Base-by-base conservation (phyloP, 192 early-diverging fungal genomes). In the Coemansia sp. region DNA sequence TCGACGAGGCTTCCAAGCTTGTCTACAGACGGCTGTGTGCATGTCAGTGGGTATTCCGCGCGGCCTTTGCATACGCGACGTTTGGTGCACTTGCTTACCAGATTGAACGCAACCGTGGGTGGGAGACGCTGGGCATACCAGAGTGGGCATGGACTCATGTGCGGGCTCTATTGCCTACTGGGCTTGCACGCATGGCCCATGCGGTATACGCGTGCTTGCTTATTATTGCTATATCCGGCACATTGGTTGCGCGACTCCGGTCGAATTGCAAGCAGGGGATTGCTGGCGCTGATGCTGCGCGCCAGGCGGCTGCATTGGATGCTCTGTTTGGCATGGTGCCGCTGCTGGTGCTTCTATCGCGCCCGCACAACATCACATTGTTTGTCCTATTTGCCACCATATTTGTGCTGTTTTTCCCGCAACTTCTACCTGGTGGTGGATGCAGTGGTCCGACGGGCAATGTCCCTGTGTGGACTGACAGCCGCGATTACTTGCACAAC, bases 311-410 rank as follows among this genome's bases (percentile, higher is more conserved):
- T 21, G 45, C 64, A 8, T 49, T 70, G 20, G 77, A 79, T n/a
- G 58, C 61, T 18, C 53, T 91, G 53, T 73, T 80, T 9, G 58
- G 77, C 3, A 55, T 77, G 5, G 83, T 86, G 51, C 84, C 87
- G 18, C 49, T 92, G n/a, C 48, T 92, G 43, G 63, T 89, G 26
- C 79, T 92, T 46, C 72, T 92, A 5, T 75, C 85, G 7, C 81
- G 85, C 10, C 74, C 86, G 33, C 87, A 91, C 66, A 87, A 90
- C 69, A 81, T 86, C 5, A 61, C 82, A 3, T 45, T 90, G 43
- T 89, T 86, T 65, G 61, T 64, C 2, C 46, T 90, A 40, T 91
- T 88, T 68, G 58, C 66, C 28, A 42, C 82, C 4, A 86, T 91
- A 33, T 72, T 85, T 37, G 63, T 72, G 31, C 62, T 84, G 42